Percentiles rank a stretch among this genome's conserved stretches.
Conservation (phyloP, 2,329 filamentous ascomycete genomes). For the Penicillium sp. region DNA sequence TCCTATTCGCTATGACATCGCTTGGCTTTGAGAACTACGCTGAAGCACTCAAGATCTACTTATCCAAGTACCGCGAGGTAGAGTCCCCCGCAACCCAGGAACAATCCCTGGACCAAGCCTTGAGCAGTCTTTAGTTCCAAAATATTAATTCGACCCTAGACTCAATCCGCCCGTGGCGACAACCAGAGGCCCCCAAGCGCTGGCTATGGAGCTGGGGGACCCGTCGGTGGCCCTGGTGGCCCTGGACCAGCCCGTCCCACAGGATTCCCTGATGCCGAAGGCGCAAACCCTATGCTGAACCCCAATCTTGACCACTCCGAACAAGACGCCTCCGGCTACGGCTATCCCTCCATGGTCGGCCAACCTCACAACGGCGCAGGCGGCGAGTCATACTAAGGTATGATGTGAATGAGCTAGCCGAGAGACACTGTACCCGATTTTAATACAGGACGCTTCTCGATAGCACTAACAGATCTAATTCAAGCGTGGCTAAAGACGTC, state of each 20-base stretch:
- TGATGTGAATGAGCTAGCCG: background rate
- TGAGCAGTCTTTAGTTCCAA: background rate
- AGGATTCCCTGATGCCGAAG: conserved; percentile 43
- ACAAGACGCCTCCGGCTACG: conserved; percentile 46
- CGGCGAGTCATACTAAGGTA: conserved; percentile 44
- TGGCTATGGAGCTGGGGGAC: conserved; percentile 45
- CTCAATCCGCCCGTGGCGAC: conserved; percentile 72
- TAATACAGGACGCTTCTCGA: background rate
- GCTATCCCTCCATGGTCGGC: conserved; percentile 49
- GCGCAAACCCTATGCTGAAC: conserved; percentile 47
- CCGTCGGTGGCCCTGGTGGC: conserved; percentile 32
- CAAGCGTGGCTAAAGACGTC: conserved; percentile 9
- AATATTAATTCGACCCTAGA: conserved; percentile 58
- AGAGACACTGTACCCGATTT: background rate
- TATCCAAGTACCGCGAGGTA: conserved; percentile 97
- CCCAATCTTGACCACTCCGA: conserved; percentile 47
- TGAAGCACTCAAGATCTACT: conserved; percentile 95
- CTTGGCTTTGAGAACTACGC: conserved; percentile 98
- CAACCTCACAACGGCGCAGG: conserved; percentile 50
- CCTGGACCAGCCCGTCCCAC: conserved; percentile 32
- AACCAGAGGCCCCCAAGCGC: conserved; percentile 59
- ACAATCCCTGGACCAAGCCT: background rate
- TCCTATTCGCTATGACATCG: conserved; percentile 98
- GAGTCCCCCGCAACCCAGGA: conserved; percentile 44
- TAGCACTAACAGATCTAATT: background rate